Evolutionary conservation across 768 basidiomycete genomes (phyloP), one percentile per base, ranked within the genome.

Genomic region (Kwoniella dendrophila): DNA sequence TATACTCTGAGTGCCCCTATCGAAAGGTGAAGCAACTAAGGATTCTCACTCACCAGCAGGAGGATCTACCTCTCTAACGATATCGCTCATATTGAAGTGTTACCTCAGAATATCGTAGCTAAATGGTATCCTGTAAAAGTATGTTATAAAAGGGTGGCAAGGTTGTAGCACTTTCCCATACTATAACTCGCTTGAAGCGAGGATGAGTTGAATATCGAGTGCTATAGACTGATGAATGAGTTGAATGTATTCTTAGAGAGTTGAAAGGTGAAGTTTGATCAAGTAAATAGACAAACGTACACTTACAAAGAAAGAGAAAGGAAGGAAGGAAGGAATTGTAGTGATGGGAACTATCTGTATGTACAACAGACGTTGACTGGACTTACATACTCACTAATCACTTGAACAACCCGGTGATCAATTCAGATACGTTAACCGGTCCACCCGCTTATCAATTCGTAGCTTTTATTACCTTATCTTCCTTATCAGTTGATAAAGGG

Each of bases 321-420:
- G 53, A 51, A 48, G 24, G 45, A 40, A 47, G 29, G 26, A 29
- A 26, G 24, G 43, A 29, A 45, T 16, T 34, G 29, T 14, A 12
- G 20, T 58, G 53, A 55, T 55, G 36, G 53, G 41, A 44, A 40
- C 6, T 55, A 33, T 34, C 34, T 55, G 41, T 55, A 41, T 12
- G 12, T 4, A 16, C 16, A 27, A 7, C 10, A 12, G n/a, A 36
- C n/a, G 53, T 44, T 55, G 53, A 40, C 36, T 55, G 49, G 49
- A 51, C 32, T 48, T n/a, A n/a, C n/a, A n/a, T n/a, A n/a, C n/a
- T n/a, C n/a, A n/a, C n/a, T n/a, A n/a, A n/a, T n/a, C n/a, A 36
- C n/a, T 43, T 6, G 41, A 14, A 20, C 20, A 34, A n/a, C n/a
- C 32, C 49, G 49, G 30, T 20, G 30, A 20, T 20, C 24, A 1